phyloP scores from a whole-genome alignment of 2,329 filamentous ascomycete species.

The Paracamarosporium sp. region DNA sequence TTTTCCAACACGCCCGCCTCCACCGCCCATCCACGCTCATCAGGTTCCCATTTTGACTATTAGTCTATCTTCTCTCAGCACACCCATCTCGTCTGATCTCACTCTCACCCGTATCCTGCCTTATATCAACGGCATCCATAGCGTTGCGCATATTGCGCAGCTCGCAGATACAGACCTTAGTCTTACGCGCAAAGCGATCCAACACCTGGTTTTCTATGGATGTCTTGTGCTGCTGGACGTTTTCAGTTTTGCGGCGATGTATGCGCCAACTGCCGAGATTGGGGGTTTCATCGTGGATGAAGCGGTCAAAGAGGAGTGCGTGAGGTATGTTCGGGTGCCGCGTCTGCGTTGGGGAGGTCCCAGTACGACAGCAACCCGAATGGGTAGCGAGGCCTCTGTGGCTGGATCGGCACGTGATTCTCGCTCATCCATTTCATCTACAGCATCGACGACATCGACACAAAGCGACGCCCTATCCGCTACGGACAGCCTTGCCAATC shows the following conservation, averaged over 20 bases:
- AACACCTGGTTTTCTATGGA: constrained; percentile 92
- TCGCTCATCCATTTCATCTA: constrained; percentile 26
- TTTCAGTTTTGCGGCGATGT: constrained; percentile 92
- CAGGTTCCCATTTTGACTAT: constrained; percentile 84
- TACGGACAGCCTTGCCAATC: constrained; percentile 20
- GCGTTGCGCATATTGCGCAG: constrained; percentile 84
- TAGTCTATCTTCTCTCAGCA: constrained; percentile 43
- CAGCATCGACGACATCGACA: constrained; percentile 22
- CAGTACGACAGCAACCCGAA: constrained; percentile 3
- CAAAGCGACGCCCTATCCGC: constrained; percentile 23
- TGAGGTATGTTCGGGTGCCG: constrained; percentile 72
- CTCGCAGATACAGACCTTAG: constrained; percentile 86
- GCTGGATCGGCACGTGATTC: constrained; percentile 21
- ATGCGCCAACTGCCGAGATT: constrained; percentile 81
- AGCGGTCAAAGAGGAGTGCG: constrained; percentile 84
- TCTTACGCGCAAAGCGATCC: constrained; percentile 83
- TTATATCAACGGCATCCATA: constrained; percentile 89
- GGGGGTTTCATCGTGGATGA: constrained; percentile 79
- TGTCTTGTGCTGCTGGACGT: constrained; percentile 90
- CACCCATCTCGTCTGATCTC: constrained; percentile 70
- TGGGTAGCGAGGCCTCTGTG: constrained; percentile 24
- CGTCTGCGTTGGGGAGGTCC: constrained; percentile 33
- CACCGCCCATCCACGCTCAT: constrained; percentile 81
- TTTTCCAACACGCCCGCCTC: constrained; percentile 81
- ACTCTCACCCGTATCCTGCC: constrained; percentile 81